phyloP scores from a whole-genome alignment of 192 early-diverging fungal genomes.

The Nowakowskiella sp. region DNA sequence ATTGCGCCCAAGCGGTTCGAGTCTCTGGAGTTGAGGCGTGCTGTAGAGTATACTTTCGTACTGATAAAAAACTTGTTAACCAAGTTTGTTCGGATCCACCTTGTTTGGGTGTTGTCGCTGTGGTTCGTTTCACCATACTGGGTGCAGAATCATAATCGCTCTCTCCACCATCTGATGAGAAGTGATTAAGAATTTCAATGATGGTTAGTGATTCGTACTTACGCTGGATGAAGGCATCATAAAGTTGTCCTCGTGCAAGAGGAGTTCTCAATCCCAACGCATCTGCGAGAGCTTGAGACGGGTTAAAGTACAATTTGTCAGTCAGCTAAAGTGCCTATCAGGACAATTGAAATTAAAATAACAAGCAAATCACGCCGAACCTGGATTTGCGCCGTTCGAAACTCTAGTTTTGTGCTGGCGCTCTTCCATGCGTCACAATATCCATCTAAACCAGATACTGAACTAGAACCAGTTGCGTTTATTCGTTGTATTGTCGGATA shows the following conservation, averaged over 20 bases:
- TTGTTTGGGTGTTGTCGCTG: conserved; percentile 3
- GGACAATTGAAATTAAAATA: background rate
- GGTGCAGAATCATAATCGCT: conserved; percentile 28
- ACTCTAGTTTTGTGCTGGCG: conserved; percentile 27
- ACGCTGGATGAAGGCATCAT: conserved; percentile 39
- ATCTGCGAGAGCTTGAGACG: conserved; percentile 25
- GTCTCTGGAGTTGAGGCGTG: conserved; percentile 27
- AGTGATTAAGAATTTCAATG: background rate
- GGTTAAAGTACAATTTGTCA: conserved; percentile 29
- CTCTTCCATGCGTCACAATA: conserved; percentile 39
- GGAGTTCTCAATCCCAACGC: conserved; percentile 22
- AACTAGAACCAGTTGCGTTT: conserved; percentile 12
- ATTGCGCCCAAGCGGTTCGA: conserved; percentile 31
- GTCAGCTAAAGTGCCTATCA: conserved; percentile 5
- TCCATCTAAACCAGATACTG: conserved; percentile 28
- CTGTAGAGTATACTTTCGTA: conserved; percentile 28
- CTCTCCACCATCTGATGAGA: too few relatives aligned
- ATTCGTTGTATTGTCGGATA: conserved; percentile 19
- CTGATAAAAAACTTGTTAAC: conserved; percentile 32
- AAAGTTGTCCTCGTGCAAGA: conserved; percentile 34
- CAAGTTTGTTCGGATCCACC: conserved; percentile 34
- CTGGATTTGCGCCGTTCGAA: conserved; percentile 30
- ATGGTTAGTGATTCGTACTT: background rate
- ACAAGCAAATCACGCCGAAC: background rate
- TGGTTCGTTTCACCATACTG: conserved; percentile 20